A percentile compares a stretch with the other conserved stretches of the same genome.
Evolutionary conservation across 2,329 filamentous ascomycete genomes (phyloP).

Genomic region (Trichoderma sp.): DNA sequence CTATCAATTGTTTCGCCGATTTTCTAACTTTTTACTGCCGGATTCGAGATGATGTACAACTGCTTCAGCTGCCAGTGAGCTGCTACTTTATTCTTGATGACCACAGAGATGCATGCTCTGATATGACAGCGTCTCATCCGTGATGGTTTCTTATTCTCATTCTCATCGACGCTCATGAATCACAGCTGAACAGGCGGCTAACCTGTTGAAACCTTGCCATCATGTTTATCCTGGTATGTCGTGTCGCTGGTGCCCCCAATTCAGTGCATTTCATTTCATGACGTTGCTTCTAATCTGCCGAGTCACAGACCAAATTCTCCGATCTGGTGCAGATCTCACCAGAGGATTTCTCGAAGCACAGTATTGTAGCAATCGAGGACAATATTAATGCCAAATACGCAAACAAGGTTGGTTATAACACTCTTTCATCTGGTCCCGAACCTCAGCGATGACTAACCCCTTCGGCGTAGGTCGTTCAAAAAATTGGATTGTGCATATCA

Average conservation of each 20-base stretch:
- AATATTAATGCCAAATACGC: constrained; percentile 97
- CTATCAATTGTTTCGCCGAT: background rate
- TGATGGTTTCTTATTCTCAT: background rate
- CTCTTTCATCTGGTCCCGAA: background rate
- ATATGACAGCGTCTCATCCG: background rate
- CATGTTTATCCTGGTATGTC: constrained; percentile 21
- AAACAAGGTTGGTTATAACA: constrained; percentile 64
- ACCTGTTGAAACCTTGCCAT: background rate
- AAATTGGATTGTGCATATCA: constrained; percentile 88
- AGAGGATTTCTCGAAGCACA: constrained; percentile 80
- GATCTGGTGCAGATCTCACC: constrained; percentile 93
- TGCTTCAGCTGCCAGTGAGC: background rate
- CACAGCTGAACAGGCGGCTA: background rate
- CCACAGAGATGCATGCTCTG: background rate
- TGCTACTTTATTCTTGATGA: background rate
- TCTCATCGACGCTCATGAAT: background rate
- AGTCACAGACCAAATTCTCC: constrained; percentile 76
- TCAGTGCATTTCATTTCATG: too few species aligned
- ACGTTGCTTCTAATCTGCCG: constrained; percentile 12
- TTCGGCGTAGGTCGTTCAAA: constrained; percentile 70
- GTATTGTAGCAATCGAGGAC: constrained; percentile 83
- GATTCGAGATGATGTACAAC: background rate
- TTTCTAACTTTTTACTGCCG: background rate
- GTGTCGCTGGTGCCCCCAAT: background rate
- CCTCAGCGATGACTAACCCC: background rate